Conservation (phyloP, 352 stramenopile species). For the Chrysophaeum taylorii region DNA sequence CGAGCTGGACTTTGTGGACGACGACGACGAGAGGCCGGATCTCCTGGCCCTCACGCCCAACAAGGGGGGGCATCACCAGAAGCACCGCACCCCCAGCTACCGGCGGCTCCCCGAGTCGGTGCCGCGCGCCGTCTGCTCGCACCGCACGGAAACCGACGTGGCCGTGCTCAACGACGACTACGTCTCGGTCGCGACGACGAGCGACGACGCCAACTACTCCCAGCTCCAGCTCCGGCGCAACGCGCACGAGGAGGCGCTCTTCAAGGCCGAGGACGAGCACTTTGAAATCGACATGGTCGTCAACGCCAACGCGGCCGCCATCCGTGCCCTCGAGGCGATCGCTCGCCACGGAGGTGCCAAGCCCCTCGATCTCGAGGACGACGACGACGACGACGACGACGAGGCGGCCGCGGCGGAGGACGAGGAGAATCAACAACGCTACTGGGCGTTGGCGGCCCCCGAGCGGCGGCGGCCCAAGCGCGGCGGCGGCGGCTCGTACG, state of each 20-base stretch:
- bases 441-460: not conserved
- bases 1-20: slow-evolving; percentile 9
- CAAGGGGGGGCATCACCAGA: no score
- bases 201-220: slow-evolving; percentile 48
- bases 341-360: slow-evolving; percentile 35
- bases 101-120: slow-evolving; percentile 74
- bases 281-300: slow-evolving; percentile 90
- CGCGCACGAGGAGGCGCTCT: slow-evolving; percentile 92
- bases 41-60: no score
- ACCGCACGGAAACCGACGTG: slow-evolving; percentile 57
- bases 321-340: slow-evolving; percentile 85
- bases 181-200: slow-evolving; percentile 75
- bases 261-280: slow-evolving; percentile 91
- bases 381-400: not conserved
- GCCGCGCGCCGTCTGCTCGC: slow-evolving; percentile 75
- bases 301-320: slow-evolving; percentile 84
- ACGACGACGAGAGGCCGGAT: no score
- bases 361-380: not conserved
- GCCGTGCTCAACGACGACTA: slow-evolving; percentile 54
- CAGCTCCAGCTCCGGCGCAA: slow-evolving; percentile 41
- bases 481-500: not conserved
- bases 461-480: not conserved
- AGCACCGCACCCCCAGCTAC: slow-evolving; percentile 81
- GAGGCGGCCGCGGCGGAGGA: not conserved
- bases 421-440: not conserved